Percentiles rank a stretch among this genome's conserved stretches.
These are phyloP conservation scores for Aspergillus awamori DNA, from an alignment of 2,329 filamentous ascomycete species.

Conservation along the genomic window DNA sequence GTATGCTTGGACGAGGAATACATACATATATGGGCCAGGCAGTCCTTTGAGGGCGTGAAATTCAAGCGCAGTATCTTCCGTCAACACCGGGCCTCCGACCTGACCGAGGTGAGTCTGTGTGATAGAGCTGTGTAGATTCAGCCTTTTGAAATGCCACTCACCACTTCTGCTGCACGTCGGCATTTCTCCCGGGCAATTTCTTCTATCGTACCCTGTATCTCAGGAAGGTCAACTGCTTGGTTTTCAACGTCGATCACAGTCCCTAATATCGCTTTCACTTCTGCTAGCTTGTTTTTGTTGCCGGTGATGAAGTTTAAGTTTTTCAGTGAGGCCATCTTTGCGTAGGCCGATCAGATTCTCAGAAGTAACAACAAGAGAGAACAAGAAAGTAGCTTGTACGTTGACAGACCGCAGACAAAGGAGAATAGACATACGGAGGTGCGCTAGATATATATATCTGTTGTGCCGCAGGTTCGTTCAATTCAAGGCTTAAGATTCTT, in stretches of 20 bases:
- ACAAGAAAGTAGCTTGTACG: too few relatives aligned
- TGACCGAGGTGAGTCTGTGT: conserved; percentile 39
- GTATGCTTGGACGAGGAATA: conserved; percentile 31
- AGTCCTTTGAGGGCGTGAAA: conserved; percentile 90
- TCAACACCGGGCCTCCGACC: conserved; percentile 84
- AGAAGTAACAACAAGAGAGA: neutral
- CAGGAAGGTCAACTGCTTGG: conserved; percentile 76
- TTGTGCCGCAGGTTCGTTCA: neutral
- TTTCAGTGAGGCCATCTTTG: conserved; percentile 51
- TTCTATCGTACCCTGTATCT: conserved; percentile 90
- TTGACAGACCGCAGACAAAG: neutral
- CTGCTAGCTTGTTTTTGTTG: conserved; percentile 89
- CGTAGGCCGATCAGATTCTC: neutral
- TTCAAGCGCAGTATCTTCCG: conserved; percentile 93
- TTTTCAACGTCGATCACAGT: conserved; percentile 71
- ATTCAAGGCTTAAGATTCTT: neutral
- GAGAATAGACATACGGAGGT: neutral
- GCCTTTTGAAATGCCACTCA: conserved; percentile 46
- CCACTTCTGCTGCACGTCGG: conserved; percentile 74
- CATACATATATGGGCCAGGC: conserved; percentile 91
- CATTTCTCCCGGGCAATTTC: conserved; percentile 91
- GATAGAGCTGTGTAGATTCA: neutral
- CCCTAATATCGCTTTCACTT: conserved; percentile 85
- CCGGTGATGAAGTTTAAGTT: conserved; percentile 91
- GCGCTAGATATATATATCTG: neutral